Base-by-base conservation (phyloP, 192 early-diverging fungal genomes). In the Rhizophagus prolifer region DNA sequence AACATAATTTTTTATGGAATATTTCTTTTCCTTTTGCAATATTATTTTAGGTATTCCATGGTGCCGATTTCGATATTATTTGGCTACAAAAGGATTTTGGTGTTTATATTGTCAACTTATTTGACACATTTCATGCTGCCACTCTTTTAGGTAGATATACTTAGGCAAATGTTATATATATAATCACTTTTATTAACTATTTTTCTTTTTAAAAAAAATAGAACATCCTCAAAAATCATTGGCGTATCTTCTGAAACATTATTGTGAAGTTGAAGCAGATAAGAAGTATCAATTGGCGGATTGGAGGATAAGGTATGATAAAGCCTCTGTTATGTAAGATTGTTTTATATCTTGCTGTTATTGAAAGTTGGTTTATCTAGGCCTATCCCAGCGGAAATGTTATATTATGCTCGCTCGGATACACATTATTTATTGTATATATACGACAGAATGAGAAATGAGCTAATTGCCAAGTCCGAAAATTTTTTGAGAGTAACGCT, bases 21-120 rank as follows among this genome's bases (percentile, higher is more conserved):
- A 44, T 54, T 46, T 30, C 12, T 47, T 73, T 72, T 38, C 0
- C 58, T 31, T 16, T 64, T 78, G 7, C 47, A 44, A 44, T 44
- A 44, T 28, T 6, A 31, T 36, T 47, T 21, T 78, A 88, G 85
- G 81, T 95, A 26, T 86, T 99, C 41, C 98, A 99, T 79, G 98
- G 98, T 81, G 97, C 98, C n/a, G 94, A 97, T 25, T 89, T 82
- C 82, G 98, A 99, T 88, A 90, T 99, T 23, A 81, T 90, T 69
- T 99, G 98, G 98, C 86, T 99, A 71, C 98, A 99, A 83, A 88
- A 92, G 25, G 98, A 99, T 77, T 98, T 99, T 82, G 96, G 96
- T 30, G 83, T 97, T 9, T 99, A 99, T 74, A 82, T 99, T 58
- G 98, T 99, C 7, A 94, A 95, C 58, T 80, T 99, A 21, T 98